Base-by-base conservation (phyloP, 2,329 filamentous ascomycete genomes). In the Ophiobolus disseminans region DNA sequence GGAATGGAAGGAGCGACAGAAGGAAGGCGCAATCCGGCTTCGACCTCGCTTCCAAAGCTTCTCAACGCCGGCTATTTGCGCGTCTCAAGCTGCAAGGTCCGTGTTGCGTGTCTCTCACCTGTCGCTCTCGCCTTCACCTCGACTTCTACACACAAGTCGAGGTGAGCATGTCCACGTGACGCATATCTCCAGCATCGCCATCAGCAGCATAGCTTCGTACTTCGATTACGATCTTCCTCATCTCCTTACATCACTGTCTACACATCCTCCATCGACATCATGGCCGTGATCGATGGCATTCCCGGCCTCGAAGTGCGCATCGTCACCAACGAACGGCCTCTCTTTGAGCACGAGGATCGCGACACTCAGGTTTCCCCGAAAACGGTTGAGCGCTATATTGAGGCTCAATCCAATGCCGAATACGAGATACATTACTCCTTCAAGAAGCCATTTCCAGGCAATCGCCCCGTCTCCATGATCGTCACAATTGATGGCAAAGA, bases 381-480 rank as follows among this genome's bases (percentile, higher is more conserved):
- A 13, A 54, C 42, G 1, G 41, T 58, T 5, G 60, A 57, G 7
- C 67, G 60, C 32, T 72, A 71, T 38, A 50, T 73, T 3, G 61
- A 66, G 38, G 61, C 62, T 0, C 43, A 37, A 7, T 58, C 68
- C 1, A 61, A 57, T 2, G 44, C 50, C 5, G 17, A 50, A 1
- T 68, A 73, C 40, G 38, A 45, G 2, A 42, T 69, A 4, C 31
- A 25, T 6, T 46, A 53, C 17, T 47, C 26, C 0, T 48, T 70
- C 20, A 48, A 50, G 7, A 26, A 26, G 3, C 26, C 44, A 0
- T 62, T 60, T 23, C 28, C 39, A 9, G 21, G 21, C 2, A 39
- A 55, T 5, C 34, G 55, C 9, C 38, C 47, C 11, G 30, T 70
- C 5, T 19, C 19, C 2, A 39, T 58, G n/a, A 10, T 40, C 4